Conservation (phyloP, 306 rosid species). For the Lotus japonicus region DNA sequence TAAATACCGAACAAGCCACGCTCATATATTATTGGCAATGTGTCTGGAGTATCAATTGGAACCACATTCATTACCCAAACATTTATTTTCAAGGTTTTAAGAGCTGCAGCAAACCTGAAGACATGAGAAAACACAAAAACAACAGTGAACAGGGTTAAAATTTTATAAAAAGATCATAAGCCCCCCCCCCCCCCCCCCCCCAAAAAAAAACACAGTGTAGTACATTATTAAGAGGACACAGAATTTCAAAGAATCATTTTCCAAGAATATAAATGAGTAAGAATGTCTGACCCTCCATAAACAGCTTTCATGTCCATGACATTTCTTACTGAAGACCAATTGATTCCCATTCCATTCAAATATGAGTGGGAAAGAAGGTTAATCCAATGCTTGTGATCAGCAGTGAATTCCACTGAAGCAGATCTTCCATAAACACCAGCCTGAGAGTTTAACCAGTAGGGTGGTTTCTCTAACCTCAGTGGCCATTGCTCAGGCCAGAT, state of each 20-base stretch:
- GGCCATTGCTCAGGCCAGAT: slow-evolving; percentile 80
- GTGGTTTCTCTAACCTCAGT: slow-evolving; percentile 64
- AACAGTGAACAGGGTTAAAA: neutral
- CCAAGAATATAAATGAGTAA: neutral
- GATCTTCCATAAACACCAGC: slow-evolving; percentile 53
- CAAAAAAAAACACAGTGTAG: no score
- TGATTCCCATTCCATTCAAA: slow-evolving; percentile 61
- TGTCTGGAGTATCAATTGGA: slow-evolving; percentile 59
- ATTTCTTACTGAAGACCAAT: slow-evolving; percentile 76
- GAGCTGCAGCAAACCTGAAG: slow-evolving; percentile 77
- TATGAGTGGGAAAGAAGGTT: slow-evolving; percentile 56
- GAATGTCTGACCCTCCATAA: slow-evolving; percentile 74
- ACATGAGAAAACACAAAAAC: neutral
- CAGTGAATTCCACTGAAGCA: slow-evolving; percentile 51
- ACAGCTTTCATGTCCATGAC: slow-evolving; percentile 85
- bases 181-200: no score
- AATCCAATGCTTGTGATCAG: slow-evolving; percentile 69
- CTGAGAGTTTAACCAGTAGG: slow-evolving; percentile 71
- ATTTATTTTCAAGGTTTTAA: slow-evolving; percentile 40
- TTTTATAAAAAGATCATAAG: no score
- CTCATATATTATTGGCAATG: slow-evolving; percentile 67
- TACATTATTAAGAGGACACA: no score
- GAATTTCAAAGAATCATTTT: no score
- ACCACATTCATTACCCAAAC: slow-evolving; percentile 88
- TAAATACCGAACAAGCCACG: slow-evolving; percentile 78